Conservation (phyloP, 805 yeast genomes). For the Metschnikowia shivogae region DNA sequence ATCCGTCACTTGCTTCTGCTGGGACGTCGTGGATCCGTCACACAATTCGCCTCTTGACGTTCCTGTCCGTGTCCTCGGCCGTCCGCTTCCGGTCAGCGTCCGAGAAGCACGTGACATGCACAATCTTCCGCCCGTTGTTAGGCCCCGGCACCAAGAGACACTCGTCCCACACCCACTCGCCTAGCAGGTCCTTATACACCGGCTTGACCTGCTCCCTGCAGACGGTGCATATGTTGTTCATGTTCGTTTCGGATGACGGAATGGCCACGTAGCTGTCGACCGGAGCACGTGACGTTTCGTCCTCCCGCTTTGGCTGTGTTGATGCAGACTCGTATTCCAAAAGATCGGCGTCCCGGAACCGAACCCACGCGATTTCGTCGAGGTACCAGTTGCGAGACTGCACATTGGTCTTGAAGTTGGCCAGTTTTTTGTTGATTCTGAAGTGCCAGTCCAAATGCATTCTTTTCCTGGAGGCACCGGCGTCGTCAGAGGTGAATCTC, state of each 20-base stretch:
- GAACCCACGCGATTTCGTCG: conserved; percentile 66
- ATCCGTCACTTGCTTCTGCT: not conserved
- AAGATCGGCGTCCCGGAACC: conserved; percentile 62
- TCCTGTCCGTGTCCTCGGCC: conserved; percentile 20
- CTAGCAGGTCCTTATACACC: conserved; percentile 40
- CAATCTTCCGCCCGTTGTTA: conserved; percentile 32
- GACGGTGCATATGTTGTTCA: conserved; percentile 40
- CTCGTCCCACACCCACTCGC: conserved; percentile 44
- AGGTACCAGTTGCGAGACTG: conserved; percentile 84
- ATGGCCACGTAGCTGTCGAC: conserved; percentile 48
- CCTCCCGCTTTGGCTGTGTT: conserved; percentile 7
- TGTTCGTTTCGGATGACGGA: conserved; percentile 57
- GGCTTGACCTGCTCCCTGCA: conserved; percentile 43
- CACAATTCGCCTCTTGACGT: conserved; percentile 22
- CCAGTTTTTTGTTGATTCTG: conserved; percentile 74
- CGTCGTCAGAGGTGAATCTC: conserved; percentile 61
- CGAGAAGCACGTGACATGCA: conserved; percentile 36
- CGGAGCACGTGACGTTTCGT: not conserved
- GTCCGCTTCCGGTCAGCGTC: conserved; percentile 35
- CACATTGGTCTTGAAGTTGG: conserved; percentile 32
- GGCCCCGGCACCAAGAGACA: conserved; percentile 39
- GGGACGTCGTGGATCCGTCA: not conserved
- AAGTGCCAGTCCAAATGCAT: conserved; percentile 95
- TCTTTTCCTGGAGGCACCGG: conserved; percentile 50
- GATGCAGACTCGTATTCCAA: conserved; percentile 27